phyloP scores from a whole-genome alignment of 108 stramenopile genomes.

The Stephanodiscus minutulus region DNA sequence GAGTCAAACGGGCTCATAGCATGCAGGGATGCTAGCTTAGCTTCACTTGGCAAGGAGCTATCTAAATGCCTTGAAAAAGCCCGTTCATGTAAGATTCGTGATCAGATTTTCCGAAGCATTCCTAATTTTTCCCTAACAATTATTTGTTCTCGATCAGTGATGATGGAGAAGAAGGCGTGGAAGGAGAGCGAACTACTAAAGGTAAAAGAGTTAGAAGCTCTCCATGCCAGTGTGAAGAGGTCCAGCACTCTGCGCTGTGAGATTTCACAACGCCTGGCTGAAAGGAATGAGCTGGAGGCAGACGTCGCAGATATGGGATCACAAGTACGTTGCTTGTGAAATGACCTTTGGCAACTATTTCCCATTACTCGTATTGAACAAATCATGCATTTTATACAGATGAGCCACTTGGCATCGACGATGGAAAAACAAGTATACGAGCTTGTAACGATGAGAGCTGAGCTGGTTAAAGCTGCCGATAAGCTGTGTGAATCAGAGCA shows the following conservation, averaged over 20 bases:
- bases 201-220: slow-evolving; percentile 22
- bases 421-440: slow-evolving; percentile 17
- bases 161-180: slow-evolving; percentile 31
- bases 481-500: slow-evolving; percentile 9
- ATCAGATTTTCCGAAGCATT: background rate
- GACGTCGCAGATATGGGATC: slow-evolving; percentile 22
- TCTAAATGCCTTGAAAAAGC: slow-evolving; percentile 19
- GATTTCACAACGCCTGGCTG: slow-evolving; percentile 14
- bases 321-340: background rate
- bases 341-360: background rate
- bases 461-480: slow-evolving; percentile 26
- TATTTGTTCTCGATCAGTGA: slow-evolving; percentile 12
- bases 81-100: slow-evolving; percentile 19
- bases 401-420: slow-evolving; percentile 18
- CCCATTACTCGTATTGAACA: background rate
- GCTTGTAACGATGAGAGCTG: slow-evolving; percentile 19
- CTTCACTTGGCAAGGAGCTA: slow-evolving; percentile 23
- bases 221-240: slow-evolving; percentile 15
- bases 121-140: background rate
- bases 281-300: slow-evolving; percentile 25
- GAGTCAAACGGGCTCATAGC: slow-evolving; percentile 27
- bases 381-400: slow-evolving; percentile 7
- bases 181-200: slow-evolving; percentile 17
- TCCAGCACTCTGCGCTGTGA: slow-evolving; percentile 20
- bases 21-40: slow-evolving; percentile 28